Evolutionary conservation across 2,329 filamentous ascomycete genomes (phyloP), one percentile per base, ranked within the genome.

Genomic region (Aspergillus pseudonomiae): DNA sequence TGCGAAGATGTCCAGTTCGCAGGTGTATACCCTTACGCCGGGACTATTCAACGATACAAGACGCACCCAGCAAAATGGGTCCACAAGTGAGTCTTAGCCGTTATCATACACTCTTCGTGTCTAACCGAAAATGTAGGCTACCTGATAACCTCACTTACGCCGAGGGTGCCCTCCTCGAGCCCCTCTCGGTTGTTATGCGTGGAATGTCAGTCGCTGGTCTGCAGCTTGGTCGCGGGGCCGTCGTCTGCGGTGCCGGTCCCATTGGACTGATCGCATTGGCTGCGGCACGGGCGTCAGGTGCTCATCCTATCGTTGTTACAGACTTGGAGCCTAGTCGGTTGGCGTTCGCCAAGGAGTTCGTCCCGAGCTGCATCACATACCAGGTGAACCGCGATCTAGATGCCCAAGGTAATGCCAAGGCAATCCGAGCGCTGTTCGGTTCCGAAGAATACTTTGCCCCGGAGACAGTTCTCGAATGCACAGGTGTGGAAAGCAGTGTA

Each of bases 151-250:
- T 90, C 57, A 83, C 80, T 11, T 89, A 82, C 70, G 80, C 82
- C 16, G 83, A 89, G 68, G 88, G 84, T 7, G 87, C 88, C 14
- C 82, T 91, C 2, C 83, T 91, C 24, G 88, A 90, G 67, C 88
- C 88, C 2, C 79, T 90, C 7, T 86, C 84, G 21, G 88, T 90
- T 7, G 86, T 86, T 4, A 80, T 90, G 68, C 85, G 88, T 63
- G 88, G 83, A n/a, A 82, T 90, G 63, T 79, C 82, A 34, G 80
- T 80, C 0, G 83, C 84, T 1, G 79, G 81, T 3, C 75, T 90
- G 19, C 79, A 78, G 2, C 79, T 89, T 6, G 88, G 88, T 24
- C 81, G 81, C 1, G 83, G 83, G 6, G 82, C 82, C 1, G 77
- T 89, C 0, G 78, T 90, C 52, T 89, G 85, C 66, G 88, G 88